Conservation (phyloP, 2,329 filamentous ascomycete species). For the Alternaria rosae region DNA sequence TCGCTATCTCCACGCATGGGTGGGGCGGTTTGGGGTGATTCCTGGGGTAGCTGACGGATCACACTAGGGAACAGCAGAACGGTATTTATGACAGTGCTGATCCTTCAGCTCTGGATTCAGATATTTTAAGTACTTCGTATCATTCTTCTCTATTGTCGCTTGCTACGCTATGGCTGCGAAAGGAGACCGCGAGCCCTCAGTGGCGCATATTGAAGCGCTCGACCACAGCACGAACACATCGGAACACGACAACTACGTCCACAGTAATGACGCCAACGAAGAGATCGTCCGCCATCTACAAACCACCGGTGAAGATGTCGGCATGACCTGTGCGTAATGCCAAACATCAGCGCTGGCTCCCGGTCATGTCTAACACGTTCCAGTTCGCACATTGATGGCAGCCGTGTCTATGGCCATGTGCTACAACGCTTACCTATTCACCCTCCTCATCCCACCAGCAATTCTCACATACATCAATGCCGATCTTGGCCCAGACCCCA, state of each 20-base stretch:
- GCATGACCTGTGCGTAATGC: conserved; percentile 29
- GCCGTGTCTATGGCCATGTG: conserved; percentile 38
- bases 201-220: conserved; percentile 29
- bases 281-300: conserved; percentile 40
- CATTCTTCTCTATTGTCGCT: background rate
- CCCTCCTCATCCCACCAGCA: conserved; percentile 42
- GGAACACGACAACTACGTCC: conserved; percentile 9
- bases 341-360: too few species aligned
- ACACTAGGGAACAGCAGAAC: conserved; percentile 2
- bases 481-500: conserved; percentile 41
- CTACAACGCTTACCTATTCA: conserved; percentile 46
- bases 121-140: background rate
- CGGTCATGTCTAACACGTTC: background rate
- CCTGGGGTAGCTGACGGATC: background rate
- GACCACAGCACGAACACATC: conserved; percentile 15
- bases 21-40: conserved; percentile 15
- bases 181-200: conserved; percentile 21
- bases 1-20: conserved; percentile 18
- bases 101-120: background rate
- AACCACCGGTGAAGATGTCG: conserved; percentile 41
- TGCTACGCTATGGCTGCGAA: conserved; percentile 1
- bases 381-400: conserved; percentile 34
- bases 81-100: conserved; percentile 9
- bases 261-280: conserved; percentile 29
- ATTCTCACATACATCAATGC: conserved; percentile 45